Conservation (phyloP, 2,329 filamentous ascomycete species). For the Plectosphaerella plurivora region DNA sequence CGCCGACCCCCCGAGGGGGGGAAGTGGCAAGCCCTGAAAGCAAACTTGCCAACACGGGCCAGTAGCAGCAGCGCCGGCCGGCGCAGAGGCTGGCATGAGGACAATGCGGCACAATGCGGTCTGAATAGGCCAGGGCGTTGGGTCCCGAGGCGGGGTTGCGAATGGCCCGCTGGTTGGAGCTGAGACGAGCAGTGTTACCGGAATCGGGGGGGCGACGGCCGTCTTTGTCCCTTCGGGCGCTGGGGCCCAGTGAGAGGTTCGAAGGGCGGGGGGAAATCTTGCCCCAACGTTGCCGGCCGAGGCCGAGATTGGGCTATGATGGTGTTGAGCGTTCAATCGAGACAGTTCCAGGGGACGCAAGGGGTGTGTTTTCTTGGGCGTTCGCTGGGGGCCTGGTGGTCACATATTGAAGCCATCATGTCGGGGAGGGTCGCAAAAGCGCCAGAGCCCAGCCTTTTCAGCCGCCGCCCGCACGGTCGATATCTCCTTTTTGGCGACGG, state of each 20-base stretch:
- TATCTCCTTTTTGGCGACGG: slow-evolving; percentile 61
- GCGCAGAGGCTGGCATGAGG: not conserved
- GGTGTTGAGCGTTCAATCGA: not conserved
- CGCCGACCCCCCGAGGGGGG: too few relatives aligned
- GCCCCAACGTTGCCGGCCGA: not conserved
- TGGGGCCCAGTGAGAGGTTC: too few relatives aligned
- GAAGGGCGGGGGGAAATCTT: not conserved
- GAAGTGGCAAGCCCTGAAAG: not conserved
- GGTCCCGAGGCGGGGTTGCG: not conserved
- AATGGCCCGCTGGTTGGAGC: not conserved
- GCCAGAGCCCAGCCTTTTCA: slow-evolving; percentile 68
- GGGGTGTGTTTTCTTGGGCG: not conserved
- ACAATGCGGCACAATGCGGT: not conserved
- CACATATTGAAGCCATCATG: slow-evolving; percentile 48
- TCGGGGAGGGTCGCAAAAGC: slow-evolving; percentile 63
- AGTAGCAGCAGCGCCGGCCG: not conserved
- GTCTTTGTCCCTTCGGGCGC: not conserved
- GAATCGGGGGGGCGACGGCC: not conserved
- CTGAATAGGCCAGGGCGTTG: slow-evolving; percentile 15
- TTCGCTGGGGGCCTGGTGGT: slow-evolving; percentile 6
- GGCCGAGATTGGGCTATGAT: not conserved
- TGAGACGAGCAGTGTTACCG: not conserved
- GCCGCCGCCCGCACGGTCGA: slow-evolving; percentile 63
- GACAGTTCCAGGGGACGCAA: not conserved
- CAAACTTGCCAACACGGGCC: not conserved